Evolutionary conservation across 2,329 filamentous ascomycete species (phyloP), one percentile per base, ranked within the genome.

Genomic region (Xylariaceae sp.): DNA sequence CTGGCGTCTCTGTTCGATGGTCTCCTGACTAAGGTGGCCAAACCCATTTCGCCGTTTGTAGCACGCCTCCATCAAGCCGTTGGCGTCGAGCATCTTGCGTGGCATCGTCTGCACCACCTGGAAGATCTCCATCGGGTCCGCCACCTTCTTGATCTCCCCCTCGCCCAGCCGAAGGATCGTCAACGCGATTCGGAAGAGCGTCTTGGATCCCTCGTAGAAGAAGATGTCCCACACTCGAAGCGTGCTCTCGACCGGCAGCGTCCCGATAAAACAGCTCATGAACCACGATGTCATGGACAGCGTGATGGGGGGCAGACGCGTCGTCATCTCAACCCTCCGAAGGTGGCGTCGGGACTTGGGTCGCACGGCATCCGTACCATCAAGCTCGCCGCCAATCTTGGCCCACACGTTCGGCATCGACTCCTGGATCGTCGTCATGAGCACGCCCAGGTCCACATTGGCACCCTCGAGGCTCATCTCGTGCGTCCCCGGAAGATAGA

Each of bases 211-310:
- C 69, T 97, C 92, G 68, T 95, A 96, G 67, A 96, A 95, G 65
- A 97, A 91, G 1, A 90, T 83, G 61, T 97, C 92, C 92, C 92
- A 97, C 1, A 96, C 89, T 7, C 92, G 86, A 15, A 96, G 78
- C 0, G 91, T 92, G 15, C 87, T 90, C 71, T 97, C 92, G 54
- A 95, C 90, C 2, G 92, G 92, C 15, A 97, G 74, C 0, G 89
- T 95, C 46, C 91, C 90, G 53, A 96, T 94, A 68, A 94, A 96
- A 61, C 94, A 88, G 43, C 89, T 95, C 92, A 97, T 96, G 68
- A 97, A 95, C 92, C 92, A 97, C 4, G 91, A 89, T 10, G 91
- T 96, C 68, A 94, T 90, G 59, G 90, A 95, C 5, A 97, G 78
- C 0, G 89, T 94, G 57, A 97, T 92, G 11, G 92, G 91, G 0